phyloP scores from a whole-genome alignment of 176 grass and related monocot species.

The bread wheat (Triticum aestivum) region DNA sequence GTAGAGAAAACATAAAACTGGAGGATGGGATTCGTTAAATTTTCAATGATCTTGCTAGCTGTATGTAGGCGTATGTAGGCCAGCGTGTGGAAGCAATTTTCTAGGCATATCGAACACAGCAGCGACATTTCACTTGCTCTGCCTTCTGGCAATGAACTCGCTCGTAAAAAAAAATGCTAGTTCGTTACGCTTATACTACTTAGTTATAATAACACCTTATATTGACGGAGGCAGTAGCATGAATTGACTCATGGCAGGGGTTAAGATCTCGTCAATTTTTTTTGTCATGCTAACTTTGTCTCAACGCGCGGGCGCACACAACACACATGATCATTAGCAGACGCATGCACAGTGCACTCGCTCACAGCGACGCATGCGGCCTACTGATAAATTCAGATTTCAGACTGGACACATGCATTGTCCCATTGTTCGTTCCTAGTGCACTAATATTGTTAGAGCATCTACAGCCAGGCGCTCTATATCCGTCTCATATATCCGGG shows the following conservation, averaged over 20 bases:
- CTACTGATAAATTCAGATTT: neutral
- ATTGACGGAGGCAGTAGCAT: too few species aligned
- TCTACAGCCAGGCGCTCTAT: too few species aligned
- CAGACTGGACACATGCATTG: neutral
- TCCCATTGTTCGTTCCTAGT: too few species aligned
- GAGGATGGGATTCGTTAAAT: too few species aligned
- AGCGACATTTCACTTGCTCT: neutral
- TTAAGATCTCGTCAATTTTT: too few species aligned
- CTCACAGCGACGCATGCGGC: neutral
- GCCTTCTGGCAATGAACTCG: too few species aligned
- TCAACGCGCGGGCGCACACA: too few species aligned
- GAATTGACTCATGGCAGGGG: too few species aligned
- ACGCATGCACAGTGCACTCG: neutral
- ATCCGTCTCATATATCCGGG: too few species aligned
- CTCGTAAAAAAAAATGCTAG: neutral
- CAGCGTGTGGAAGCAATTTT: neutral
- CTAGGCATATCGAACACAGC: neutral
- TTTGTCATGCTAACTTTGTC: too few species aligned
- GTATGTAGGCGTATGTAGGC: neutral
- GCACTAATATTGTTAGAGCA: too few species aligned
- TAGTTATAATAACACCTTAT: too few species aligned
- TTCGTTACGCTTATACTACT: neutral
- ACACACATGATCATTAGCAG: neutral
- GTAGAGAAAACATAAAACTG: neutral
- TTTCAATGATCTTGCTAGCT: neutral